Evolutionary conservation across 2,329 filamentous ascomycete genomes (phyloP), one percentile per base, ranked within the genome.

Genomic region (Drechmeria coniospora): DNA sequence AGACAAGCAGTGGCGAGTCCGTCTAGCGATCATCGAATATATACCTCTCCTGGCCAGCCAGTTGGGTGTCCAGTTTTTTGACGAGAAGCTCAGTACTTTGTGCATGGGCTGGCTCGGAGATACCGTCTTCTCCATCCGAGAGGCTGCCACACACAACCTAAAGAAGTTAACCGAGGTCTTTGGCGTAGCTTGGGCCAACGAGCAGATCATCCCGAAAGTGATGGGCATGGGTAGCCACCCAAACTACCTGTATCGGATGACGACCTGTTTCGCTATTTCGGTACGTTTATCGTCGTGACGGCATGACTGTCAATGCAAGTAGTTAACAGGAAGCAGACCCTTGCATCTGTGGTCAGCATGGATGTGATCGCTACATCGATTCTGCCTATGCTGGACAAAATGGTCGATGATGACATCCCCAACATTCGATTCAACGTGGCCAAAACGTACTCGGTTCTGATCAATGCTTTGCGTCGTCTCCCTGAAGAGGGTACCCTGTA

Each of bases 361-460:
- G 81, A 86, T 33, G 87, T 95, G 34, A 92, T 98, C 51, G 77
- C 82, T 47, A 78, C 79, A 49, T 90, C 83, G 19, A 92, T 98
- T 41, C 70, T 98, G 14, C 90, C 90, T 21, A 95, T 98, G 67
- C 73, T 98, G 50, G 82, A 93, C 56, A 83, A 87, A 60, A 79
- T 98, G 30, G 83, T 92, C 28, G 70, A 73, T 25, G 90, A 98
- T 49, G 84, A 92, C 24, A 98, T 98, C 37, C 90, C 90, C 41
- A 98, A 98, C 60, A 98, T 98, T 51, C 83, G 90, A 28, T 98
- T 98, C 70, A 98, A 98, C 55, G 90, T 98, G 26, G 90, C 90
- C 43, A 98, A 98, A 64, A 95, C 90, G 25, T 98, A 95, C 50
- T 74, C 75, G 14, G 77, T 90, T 28, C 63, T 98, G 33, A 84